These are phyloP conservation scores for Trichoderma atrobrunneum DNA, from an alignment of 2,329 filamentous ascomycete species.

Conservation along the genomic window DNA sequence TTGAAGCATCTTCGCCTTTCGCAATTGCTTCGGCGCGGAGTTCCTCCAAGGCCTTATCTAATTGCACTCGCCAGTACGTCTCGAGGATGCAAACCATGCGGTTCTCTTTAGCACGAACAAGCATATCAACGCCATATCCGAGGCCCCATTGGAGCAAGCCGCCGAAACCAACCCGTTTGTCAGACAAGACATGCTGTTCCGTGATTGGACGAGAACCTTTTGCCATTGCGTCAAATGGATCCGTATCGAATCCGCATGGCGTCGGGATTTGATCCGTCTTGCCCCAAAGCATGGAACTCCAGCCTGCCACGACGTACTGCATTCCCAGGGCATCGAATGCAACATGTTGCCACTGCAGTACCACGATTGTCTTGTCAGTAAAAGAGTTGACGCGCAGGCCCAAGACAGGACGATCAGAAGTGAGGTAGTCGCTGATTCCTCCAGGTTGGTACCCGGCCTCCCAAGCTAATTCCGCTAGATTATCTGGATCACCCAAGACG, in stretches of 20 bases:
- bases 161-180: not conserved
- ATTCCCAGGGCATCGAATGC: not conserved
- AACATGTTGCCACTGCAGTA: not conserved
- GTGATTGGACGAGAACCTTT: not conserved
- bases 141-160: not conserved
- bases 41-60: not conserved
- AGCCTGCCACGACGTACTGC: not conserved
- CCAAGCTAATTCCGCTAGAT: not conserved
- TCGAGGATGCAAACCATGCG: not conserved
- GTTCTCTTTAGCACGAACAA: not conserved
- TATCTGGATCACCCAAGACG: not conserved
- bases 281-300: not conserved
- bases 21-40: not conserved
- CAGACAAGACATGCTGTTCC: not conserved
- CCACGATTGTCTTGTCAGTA: not conserved
- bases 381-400: not conserved
- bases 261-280: not conserved
- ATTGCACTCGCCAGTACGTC: not conserved
- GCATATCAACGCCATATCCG: not conserved
- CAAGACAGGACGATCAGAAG: not conserved
- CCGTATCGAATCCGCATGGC: not conserved
- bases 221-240: not conserved
- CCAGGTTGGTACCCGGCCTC: not conserved
- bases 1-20: not conserved
- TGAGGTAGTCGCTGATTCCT: not conserved